Evolutionary conservation across 108 stramenopile species (phyloP).

Genomic region (Cyclotella cryptica): DNA sequence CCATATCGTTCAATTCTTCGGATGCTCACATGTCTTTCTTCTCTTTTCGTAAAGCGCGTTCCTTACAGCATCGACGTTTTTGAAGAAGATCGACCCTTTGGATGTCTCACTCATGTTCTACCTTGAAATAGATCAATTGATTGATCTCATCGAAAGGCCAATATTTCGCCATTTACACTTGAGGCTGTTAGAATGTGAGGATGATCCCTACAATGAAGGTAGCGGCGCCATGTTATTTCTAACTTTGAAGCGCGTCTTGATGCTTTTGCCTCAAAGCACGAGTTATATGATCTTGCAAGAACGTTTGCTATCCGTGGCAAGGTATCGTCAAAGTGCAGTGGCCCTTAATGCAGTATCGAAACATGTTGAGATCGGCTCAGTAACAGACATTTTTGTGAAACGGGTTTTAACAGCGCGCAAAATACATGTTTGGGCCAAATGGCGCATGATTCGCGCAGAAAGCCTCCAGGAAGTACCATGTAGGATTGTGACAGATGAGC

Average conservation of each 20-base stretch:
- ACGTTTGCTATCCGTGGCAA: constrained; percentile 70
- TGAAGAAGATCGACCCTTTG: constrained; percentile 76
- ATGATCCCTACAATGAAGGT: constrained; percentile 72
- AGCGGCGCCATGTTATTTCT: constrained; percentile 89
- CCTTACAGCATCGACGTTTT: constrained; percentile 74
- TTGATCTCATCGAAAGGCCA: constrained; percentile 87
- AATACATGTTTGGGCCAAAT: constrained; percentile 77
- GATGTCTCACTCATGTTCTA: constrained; percentile 82
- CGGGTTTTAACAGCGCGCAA: constrained; percentile 65
- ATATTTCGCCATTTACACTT: constrained; percentile 88
- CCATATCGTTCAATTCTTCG: neutral
- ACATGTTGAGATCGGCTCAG: constrained; percentile 28
- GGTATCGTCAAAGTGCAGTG: constrained; percentile 78
- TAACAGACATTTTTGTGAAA: constrained; percentile 67
- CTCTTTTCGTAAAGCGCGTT: constrained; percentile 49
- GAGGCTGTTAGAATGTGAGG: constrained; percentile 81
- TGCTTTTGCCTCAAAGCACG: constrained; percentile 87
- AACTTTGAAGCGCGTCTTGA: constrained; percentile 71
- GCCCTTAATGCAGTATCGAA: constrained; percentile 34
- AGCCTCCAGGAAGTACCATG: constrained; percentile 60
- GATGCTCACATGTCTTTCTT: neutral
- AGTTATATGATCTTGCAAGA: constrained; percentile 77
- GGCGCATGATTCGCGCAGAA: constrained; percentile 82
- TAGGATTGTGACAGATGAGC: constrained; percentile 33
- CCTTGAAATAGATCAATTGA: constrained; percentile 80